phyloP scores from a whole-genome alignment of 2,329 filamentous ascomycete genomes.

The Talaromyces rugulosus region DNA sequence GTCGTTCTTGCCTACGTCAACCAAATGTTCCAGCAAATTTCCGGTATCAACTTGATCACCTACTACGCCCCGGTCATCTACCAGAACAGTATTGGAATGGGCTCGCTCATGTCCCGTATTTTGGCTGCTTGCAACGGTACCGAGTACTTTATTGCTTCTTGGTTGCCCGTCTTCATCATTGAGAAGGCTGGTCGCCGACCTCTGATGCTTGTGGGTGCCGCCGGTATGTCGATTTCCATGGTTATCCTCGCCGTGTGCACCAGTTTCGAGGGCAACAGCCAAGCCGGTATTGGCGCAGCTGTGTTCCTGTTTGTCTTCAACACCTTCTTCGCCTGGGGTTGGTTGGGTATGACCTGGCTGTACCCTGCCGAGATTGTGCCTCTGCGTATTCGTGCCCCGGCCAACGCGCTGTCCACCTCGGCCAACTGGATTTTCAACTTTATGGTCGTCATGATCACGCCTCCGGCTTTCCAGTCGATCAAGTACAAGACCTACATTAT shows the following conservation, averaged over 20 bases:
- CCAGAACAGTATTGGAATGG: conserved; percentile 39
- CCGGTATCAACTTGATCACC: conserved; percentile 42
- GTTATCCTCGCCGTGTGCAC: conserved; percentile 49
- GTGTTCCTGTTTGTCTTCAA: conserved; percentile 61
- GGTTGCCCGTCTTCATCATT: conserved; percentile 48
- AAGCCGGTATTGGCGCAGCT: conserved; percentile 40
- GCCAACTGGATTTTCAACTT: conserved; percentile 62
- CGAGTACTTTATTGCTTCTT: conserved; percentile 51
- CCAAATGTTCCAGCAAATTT: conserved; percentile 53
- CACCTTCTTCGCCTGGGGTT: conserved; percentile 57
- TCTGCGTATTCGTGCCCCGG: conserved; percentile 47
- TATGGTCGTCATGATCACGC: conserved; percentile 64
- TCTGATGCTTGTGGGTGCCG: conserved; percentile 67
- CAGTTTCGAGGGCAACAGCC: conserved; percentile 31
- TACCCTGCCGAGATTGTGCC: conserved; percentile 59
- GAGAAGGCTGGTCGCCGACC: conserved; percentile 55
- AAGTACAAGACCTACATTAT: conserved; percentile 54
- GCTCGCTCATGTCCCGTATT: conserved; percentile 41
- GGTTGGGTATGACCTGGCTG: conserved; percentile 60
- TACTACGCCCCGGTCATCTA: conserved; percentile 44
- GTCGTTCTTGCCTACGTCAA: conserved; percentile 54
- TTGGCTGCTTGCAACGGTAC: conserved; percentile 52
- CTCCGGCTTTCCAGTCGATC: conserved; percentile 55
- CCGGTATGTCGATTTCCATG: conserved; percentile 64
- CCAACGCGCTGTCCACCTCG: conserved; percentile 61